These are phyloP conservation scores for Ganoderma lucidum DNA, from an alignment of 1,284 basidiomycete species.

Conservation along the genomic window DNA sequence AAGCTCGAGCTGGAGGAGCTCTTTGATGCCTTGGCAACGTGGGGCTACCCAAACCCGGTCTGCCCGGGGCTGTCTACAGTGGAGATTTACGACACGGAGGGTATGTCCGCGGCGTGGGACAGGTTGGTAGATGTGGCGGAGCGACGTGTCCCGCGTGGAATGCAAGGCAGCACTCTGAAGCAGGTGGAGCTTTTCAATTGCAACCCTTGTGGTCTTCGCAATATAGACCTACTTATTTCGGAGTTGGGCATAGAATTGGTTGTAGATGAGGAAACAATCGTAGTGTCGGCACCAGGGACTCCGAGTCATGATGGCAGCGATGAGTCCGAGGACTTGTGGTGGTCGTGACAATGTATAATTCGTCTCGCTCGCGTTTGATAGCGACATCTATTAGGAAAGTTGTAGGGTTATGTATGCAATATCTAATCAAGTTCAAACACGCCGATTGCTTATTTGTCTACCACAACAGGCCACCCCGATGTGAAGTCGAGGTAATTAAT, in stretches of 20 bases:
- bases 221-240: neutral
- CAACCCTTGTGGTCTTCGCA: neutral
- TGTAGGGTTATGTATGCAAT: neutral
- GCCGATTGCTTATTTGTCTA: neutral
- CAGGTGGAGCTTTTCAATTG: neutral
- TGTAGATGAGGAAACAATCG: neutral
- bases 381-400: neutral
- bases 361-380: no score
- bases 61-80: neutral
- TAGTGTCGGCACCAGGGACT: neutral
- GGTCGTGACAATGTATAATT: neutral
- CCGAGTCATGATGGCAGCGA: neutral
- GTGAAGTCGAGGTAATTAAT: conserved; percentile 22
- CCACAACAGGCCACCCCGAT: conserved; percentile 16
- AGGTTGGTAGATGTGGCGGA: neutral
- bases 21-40: neutral
- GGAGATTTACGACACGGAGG: neutral
- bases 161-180: neutral
- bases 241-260: neutral
- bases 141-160: neutral
- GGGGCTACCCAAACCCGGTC: neutral
- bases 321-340: neutral
- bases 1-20: neutral
- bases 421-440: neutral
- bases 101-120: neutral